These are phyloP conservation scores for Klebsormidium nitens DNA, from an alignment of 139 green algal genomes.

Conservation along the genomic window DNA sequence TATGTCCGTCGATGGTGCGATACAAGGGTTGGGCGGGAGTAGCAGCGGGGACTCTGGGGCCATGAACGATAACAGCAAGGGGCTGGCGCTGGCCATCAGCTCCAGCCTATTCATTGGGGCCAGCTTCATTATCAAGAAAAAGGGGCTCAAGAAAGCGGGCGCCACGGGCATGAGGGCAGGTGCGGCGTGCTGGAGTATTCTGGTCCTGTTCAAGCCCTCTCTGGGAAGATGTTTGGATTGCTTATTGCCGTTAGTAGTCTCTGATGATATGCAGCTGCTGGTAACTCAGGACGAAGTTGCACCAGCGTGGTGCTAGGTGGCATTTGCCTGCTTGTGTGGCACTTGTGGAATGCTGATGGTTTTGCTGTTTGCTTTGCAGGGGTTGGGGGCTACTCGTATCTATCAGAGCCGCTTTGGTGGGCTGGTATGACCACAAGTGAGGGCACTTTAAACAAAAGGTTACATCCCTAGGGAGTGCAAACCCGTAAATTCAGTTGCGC, in stretches of 20 bases:
- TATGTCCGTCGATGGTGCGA: too few species aligned
- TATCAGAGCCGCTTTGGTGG: conserved; percentile 94
- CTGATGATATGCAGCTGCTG: background rate
- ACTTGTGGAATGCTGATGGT: too few species aligned
- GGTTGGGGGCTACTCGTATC: conserved; percentile 87
- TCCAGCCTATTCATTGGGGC: conserved; percentile 87
- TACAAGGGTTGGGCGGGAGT: too few species aligned
- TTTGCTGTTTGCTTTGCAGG: conserved; percentile 51
- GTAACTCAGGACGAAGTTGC: background rate
- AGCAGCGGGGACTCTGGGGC: background rate
- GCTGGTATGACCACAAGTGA: conserved; percentile 73
- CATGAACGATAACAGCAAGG: conserved; percentile 61
- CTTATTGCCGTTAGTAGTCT: background rate
- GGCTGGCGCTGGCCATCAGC: conserved; percentile 73
- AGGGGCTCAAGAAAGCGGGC: conserved; percentile 75
- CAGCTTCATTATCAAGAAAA: conserved; percentile 98
- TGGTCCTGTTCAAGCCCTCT: background rate
- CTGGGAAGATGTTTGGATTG: background rate
- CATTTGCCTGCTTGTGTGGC: background rate
- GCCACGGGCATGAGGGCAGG: conserved; percentile 69
- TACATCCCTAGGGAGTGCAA: too few species aligned
- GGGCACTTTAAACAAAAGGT: too few species aligned
- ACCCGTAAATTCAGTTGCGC: background rate
- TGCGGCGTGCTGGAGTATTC: too few species aligned
- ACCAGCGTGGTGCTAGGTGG: background rate